These are phyloP conservation scores for Linderniella brevidens DNA, from an alignment of 257 asterid genomes.

Conservation along the genomic window DNA sequence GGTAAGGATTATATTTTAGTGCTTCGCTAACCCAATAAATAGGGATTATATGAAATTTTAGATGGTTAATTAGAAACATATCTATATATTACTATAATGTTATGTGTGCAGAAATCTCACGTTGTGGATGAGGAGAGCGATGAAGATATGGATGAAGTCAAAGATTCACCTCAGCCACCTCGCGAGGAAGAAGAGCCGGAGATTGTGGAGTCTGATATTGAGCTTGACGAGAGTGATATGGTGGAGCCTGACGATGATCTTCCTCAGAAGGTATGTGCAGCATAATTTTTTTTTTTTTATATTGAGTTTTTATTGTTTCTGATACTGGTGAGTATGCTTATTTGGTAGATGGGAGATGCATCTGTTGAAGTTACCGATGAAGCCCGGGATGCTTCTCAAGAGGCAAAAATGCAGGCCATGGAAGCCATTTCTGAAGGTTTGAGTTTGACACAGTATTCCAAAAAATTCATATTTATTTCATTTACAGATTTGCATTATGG, in stretches of 20 bases:
- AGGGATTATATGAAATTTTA: too few species aligned
- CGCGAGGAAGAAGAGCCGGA: slow-evolving; percentile 78
- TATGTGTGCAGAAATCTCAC: slow-evolving; percentile 36
- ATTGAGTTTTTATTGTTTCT: not conserved
- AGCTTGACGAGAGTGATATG: slow-evolving; percentile 65
- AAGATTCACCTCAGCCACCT: slow-evolving; percentile 22
- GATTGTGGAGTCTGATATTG: slow-evolving; percentile 77
- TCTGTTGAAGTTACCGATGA: slow-evolving; percentile 81
- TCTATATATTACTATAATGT: not conserved
- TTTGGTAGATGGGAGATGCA: slow-evolving; percentile 78
- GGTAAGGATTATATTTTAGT: too few species aligned
- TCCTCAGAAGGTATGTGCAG: slow-evolving; percentile 51
- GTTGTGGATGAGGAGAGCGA: slow-evolving; percentile 61
- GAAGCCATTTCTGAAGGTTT: slow-evolving; percentile 92
- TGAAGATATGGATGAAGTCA: slow-evolving; percentile 49
- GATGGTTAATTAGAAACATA: too few species aligned
- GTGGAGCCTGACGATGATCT: slow-evolving; percentile 84
- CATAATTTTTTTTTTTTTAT: not conserved
- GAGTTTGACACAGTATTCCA: not conserved
- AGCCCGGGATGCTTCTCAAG: slow-evolving; percentile 88
- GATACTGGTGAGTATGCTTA: slow-evolving; percentile 1
- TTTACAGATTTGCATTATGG: not conserved
- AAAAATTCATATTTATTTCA: not conserved
- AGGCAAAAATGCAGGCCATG: slow-evolving; percentile 75
- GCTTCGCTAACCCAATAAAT: too few species aligned